Conservation (phyloP, 1,284 basidiomycete genomes). For the Cutaneotrichosporon mucoides region DNA sequence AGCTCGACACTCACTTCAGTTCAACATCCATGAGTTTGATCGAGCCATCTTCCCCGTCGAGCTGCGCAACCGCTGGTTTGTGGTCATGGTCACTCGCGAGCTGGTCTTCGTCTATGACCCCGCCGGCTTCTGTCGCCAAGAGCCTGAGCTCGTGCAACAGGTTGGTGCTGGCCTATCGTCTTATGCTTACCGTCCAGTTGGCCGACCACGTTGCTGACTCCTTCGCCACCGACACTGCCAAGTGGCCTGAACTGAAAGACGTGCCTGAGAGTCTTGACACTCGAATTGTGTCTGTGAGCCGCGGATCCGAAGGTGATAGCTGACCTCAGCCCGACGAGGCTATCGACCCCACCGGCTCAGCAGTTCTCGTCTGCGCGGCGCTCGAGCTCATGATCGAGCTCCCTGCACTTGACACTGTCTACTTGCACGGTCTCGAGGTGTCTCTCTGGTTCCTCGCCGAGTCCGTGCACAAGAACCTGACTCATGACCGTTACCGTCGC, state of each 20-base stretch:
- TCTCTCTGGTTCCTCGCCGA: neutral
- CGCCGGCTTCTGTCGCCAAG: neutral
- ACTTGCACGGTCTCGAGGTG: neutral
- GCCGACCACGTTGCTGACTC: neutral
- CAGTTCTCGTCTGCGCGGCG: neutral
- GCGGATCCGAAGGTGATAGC: neutral
- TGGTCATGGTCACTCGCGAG: neutral
- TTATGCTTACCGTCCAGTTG: neutral
- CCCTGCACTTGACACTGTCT: neutral
- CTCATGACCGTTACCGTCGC: neutral
- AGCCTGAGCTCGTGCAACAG: neutral
- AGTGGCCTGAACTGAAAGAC: neutral
- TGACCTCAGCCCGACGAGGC: neutral
- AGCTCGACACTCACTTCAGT: neutral
- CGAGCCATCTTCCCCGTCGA: neutral
- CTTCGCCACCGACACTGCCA: neutral
- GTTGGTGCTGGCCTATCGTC: neutral
- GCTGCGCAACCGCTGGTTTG: neutral
- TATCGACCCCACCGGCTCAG: neutral
- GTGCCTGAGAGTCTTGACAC: neutral
- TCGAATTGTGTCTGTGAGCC: neutral
- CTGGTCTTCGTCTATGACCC: conserved; percentile 1
- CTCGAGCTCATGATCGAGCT: neutral
- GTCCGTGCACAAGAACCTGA: neutral
- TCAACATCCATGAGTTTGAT: neutral